Conservation (phyloP, 139 green algal species). For the Yamagishiella unicocca region DNA sequence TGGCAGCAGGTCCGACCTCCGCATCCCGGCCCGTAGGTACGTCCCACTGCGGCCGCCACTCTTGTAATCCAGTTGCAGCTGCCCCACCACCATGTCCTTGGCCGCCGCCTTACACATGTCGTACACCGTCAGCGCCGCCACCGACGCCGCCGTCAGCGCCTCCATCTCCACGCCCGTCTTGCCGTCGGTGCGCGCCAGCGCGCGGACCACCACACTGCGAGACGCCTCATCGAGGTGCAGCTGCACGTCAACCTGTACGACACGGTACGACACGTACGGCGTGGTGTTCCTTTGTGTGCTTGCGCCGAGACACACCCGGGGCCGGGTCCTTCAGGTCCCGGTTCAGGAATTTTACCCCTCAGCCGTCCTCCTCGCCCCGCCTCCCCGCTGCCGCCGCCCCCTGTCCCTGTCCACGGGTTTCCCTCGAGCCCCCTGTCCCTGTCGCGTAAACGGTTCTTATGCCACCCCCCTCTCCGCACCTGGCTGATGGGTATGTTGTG, state of each 20-base stretch:
- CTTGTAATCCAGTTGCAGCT: slow-evolving; percentile 88
- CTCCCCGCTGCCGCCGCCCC: too few relatives aligned
- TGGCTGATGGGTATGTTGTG: slow-evolving; percentile 85
- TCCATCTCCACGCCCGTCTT: slow-evolving; percentile 98
- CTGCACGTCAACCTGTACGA: slow-evolving; percentile 73
- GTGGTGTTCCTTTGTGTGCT: too few relatives aligned
- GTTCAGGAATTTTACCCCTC: too few relatives aligned
- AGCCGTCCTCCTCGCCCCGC: too few relatives aligned
- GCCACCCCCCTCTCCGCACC: slow-evolving; percentile 4
- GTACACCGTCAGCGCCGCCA: slow-evolving; percentile 95
- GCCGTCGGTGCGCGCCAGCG: slow-evolving; percentile 68
- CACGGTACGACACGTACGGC: too few relatives aligned
- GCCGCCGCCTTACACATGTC: slow-evolving; percentile 97
- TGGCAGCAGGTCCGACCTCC: slow-evolving; percentile 28
- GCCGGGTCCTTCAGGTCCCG: too few relatives aligned
- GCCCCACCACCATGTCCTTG: slow-evolving; percentile 82
- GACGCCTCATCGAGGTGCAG: slow-evolving; percentile 66
- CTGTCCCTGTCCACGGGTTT: too few relatives aligned
- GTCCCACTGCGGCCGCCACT: slow-evolving; percentile 85
- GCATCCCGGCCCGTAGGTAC: slow-evolving; percentile 54
- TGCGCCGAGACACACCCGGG: too few relatives aligned
- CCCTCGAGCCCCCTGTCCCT: too few relatives aligned
- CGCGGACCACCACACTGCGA: slow-evolving; percentile 70
- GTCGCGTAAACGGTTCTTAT: too few relatives aligned
- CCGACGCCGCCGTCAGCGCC: slow-evolving; percentile 87